phyloP scores from a whole-genome alignment of 192 early-diverging fungal species.

The Umbelopsis isabellina region DNA sequence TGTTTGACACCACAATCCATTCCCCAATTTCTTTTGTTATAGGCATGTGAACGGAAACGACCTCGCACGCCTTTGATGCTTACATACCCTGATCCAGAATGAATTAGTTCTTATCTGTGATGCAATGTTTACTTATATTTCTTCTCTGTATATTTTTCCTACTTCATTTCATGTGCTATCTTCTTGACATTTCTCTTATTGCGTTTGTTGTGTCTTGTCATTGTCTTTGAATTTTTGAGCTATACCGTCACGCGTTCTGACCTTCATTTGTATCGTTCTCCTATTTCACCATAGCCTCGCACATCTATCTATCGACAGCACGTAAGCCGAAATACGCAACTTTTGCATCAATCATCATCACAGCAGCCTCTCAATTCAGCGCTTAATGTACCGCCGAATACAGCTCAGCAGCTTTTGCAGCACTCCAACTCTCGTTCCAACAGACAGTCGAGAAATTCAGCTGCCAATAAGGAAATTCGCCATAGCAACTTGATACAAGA shows the following conservation, averaged over 20 bases:
- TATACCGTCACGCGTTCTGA: background rate
- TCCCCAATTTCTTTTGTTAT: background rate
- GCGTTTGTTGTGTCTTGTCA: background rate
- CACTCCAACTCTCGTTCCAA: constrained; percentile 16
- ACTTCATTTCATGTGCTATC: background rate
- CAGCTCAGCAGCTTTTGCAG: constrained; percentile 8
- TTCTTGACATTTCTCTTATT: background rate
- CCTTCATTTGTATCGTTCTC: background rate
- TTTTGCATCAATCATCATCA: constrained; percentile 16
- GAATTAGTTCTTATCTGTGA: background rate
- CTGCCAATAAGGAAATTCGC: background rate
- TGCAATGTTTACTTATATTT: too few relatives aligned
- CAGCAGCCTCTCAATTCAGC: constrained; percentile 16
- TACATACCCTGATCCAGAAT: constrained; percentile 20
- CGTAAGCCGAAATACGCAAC: background rate
- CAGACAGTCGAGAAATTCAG: constrained; percentile 16
- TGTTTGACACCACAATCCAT: background rate
- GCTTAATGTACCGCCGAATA: constrained; percentile 13
- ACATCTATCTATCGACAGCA: constrained; percentile 14
- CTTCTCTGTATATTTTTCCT: background rate
- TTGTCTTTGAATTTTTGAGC: background rate
- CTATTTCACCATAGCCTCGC: background rate
- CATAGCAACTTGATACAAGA: background rate
- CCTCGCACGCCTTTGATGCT: constrained; percentile 16
- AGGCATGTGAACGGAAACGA: background rate